phyloP scores from a whole-genome alignment of 164 flowering plant species.

The Umbilicus rupestris region DNA sequence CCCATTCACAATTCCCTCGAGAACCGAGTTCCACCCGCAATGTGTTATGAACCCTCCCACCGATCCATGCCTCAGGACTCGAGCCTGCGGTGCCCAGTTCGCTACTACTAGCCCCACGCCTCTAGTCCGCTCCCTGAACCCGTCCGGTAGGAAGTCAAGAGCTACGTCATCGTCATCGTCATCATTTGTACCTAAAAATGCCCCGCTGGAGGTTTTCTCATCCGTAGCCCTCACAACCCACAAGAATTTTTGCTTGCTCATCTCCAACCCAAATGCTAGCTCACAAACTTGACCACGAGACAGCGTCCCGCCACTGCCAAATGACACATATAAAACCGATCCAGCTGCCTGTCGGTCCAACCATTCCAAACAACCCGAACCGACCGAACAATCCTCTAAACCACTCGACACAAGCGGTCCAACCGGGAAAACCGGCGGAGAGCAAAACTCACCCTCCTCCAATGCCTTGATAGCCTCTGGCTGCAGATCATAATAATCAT shows the following conservation, averaged over 20 bases:
- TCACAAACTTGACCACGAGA: constrained; percentile 19
- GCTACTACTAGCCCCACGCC: constrained; percentile 20
- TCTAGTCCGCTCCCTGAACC: constrained; percentile 20
- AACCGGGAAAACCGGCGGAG: too few species aligned
- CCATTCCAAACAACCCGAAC: constrained; percentile 15
- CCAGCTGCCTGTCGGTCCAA: constrained; percentile 25
- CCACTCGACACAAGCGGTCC: too few species aligned
- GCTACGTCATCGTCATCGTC: constrained; percentile 6
- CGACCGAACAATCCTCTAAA: too few species aligned
- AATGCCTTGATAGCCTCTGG: too few species aligned
- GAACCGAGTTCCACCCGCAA: constrained; percentile 27
- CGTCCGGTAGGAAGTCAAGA: constrained; percentile 18
- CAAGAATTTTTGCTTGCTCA: constrained; percentile 26
- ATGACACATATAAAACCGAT: constrained; percentile 25
- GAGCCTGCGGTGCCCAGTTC: constrained; percentile 26
- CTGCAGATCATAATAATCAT: too few species aligned
- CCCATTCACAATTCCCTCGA: constrained; percentile 22
- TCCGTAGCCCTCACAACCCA: constrained; percentile 25
- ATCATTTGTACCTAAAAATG: constrained; percentile 9
- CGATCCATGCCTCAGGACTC: constrained; percentile 19
- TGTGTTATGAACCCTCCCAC: constrained; percentile 26
- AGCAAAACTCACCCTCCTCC: too few species aligned
- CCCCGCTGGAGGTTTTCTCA: constrained; percentile 11
- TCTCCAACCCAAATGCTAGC: constrained; percentile 25
- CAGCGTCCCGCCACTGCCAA: constrained; percentile 35